Conservation (phyloP, 2,329 filamentous ascomycete genomes). For the Simplicillium sp. region DNA sequence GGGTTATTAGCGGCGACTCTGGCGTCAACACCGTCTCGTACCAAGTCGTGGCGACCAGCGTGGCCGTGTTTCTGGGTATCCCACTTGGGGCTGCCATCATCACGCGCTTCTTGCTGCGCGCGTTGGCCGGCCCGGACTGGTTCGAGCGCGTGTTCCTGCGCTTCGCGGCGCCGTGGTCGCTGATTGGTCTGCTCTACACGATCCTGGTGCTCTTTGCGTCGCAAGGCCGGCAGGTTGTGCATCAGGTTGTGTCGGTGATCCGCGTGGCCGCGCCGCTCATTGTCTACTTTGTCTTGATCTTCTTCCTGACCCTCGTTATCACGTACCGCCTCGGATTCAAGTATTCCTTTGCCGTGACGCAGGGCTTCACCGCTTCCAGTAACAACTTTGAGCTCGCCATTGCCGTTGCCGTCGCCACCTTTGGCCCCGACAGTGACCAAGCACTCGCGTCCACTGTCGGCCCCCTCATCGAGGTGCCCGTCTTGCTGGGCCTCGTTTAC, state of each 20-base stretch:
- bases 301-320: conserved; percentile 56
- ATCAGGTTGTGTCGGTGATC: conserved; percentile 75
- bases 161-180: conserved; percentile 60
- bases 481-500: conserved; percentile 70
- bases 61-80: conserved; percentile 78
- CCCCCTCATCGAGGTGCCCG: conserved; percentile 78
- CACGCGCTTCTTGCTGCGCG: conserved; percentile 56
- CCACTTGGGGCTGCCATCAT: conserved; percentile 72
- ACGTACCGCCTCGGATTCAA: conserved; percentile 60
- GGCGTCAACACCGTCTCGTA: conserved; percentile 39
- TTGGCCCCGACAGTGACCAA: conserved; percentile 68
- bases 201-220: conserved; percentile 80
- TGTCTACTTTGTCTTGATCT: conserved; percentile 72
- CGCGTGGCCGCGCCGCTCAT: conserved; percentile 72
- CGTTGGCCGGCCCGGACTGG: conserved; percentile 42
- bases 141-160: conserved; percentile 65
- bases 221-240: conserved; percentile 66
- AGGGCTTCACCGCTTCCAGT: conserved; percentile 82
- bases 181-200: conserved; percentile 79
- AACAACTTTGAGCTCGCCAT: conserved; percentile 94
- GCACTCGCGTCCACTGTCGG: conserved; percentile 77
- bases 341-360: conserved; percentile 61
- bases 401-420: conserved; percentile 75
- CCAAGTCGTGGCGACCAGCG: conserved; percentile 62
- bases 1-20: conserved; percentile 49